A percentile compares a stretch with the other conserved stretches of the same genome.
These are phyloP conservation scores for Nemophila menziesii DNA, from an alignment of 257 asterid species.

Conservation along the genomic window DNA sequence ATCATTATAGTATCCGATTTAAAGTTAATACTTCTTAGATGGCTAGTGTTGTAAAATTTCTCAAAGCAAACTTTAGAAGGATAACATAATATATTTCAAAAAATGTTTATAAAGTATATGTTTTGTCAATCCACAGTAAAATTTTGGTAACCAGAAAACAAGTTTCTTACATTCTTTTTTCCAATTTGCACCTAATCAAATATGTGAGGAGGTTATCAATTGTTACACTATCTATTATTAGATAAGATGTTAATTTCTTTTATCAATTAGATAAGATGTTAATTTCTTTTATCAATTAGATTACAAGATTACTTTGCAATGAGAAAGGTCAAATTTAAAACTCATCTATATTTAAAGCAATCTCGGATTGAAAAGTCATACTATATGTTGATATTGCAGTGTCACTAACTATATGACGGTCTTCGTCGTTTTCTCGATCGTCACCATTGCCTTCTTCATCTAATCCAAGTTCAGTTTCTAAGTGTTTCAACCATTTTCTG, in stretches of 20 bases:
- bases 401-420: too few species aligned
- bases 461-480: constrained; percentile 53
- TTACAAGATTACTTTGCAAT: constrained; percentile 11
- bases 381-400: background rate
- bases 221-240: background rate
- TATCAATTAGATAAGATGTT: background rate
- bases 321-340: constrained; percentile 13
- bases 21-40: too few species aligned
- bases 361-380: constrained; percentile 4
- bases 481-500: constrained; percentile 33
- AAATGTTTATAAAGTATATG: background rate
- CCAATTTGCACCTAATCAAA: background rate
- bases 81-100: too few species aligned
- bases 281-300: constrained; percentile 2
- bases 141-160: background rate
- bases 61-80: too few species aligned
- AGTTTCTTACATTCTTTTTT: background rate
- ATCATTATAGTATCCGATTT: too few species aligned
- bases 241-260: background rate
- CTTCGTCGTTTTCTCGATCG: background rate
- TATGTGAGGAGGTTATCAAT: background rate
- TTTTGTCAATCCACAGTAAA: background rate
- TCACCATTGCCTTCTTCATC: constrained; percentile 3
- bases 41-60: too few species aligned
- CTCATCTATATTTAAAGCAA: constrained; percentile 1